phyloP scores from a whole-genome alignment of 768 basidiomycete species.

The Leccinum pellstonianum region DNA sequence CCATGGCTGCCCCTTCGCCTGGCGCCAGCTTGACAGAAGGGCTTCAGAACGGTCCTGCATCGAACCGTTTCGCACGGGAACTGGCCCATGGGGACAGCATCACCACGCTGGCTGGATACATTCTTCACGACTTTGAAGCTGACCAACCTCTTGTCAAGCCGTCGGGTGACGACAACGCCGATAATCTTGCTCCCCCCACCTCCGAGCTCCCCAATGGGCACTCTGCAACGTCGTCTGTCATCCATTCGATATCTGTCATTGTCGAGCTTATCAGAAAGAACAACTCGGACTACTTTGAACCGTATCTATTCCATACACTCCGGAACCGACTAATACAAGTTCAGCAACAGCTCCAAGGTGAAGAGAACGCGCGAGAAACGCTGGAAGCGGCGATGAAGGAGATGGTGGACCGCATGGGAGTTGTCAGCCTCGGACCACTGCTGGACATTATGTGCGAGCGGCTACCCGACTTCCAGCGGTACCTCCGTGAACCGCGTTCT shows the following conservation, averaged over 20 bases:
- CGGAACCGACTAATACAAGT: conserved; percentile 87
- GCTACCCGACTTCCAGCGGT: conserved; percentile 66
- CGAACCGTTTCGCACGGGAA: conserved; percentile 87
- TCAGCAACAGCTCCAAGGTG: conserved; percentile 64
- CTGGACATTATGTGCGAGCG: conserved; percentile 70
- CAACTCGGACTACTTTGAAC: conserved; percentile 98
- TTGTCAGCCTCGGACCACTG: conserved; percentile 87
- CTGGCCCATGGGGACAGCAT: conserved; percentile 74
- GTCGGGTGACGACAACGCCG: conserved; percentile 11
- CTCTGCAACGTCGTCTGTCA: conserved; percentile 73
- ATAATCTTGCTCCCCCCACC: conserved; percentile 7
- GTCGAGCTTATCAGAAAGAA: conserved; percentile 96
- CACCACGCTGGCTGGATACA: conserved; percentile 69
- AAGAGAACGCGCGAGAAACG: conserved; percentile 61
- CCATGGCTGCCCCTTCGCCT: conserved; percentile 87
- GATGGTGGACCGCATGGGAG: conserved; percentile 81
- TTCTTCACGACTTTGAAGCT: conserved; percentile 60
- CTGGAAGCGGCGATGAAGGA: conserved; percentile 74
- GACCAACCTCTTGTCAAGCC: conserved; percentile 21
- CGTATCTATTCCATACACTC: conserved; percentile 91
- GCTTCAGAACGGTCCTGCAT: conserved; percentile 67
- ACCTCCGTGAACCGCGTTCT: conserved; percentile 71
- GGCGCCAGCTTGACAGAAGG: conserved; percentile 70
- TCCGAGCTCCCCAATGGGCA: conserved; percentile 40
- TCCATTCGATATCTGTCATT: conserved; percentile 83